phyloP scores from a whole-genome alignment of 768 basidiomycete genomes.

The Piloderma croceum region DNA sequence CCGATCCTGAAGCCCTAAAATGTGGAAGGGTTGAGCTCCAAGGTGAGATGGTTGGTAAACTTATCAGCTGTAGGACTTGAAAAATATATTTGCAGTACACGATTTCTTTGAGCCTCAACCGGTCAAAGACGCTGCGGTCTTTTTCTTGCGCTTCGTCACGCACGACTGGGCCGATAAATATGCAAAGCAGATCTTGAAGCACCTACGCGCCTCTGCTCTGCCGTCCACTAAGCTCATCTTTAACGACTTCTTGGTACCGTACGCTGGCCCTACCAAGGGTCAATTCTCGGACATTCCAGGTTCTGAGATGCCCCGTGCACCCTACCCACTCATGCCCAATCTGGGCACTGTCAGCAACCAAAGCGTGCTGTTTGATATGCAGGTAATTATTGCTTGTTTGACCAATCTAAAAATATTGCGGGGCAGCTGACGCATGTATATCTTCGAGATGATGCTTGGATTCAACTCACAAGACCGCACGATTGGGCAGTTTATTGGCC shows the following conservation, averaged over 20 bases:
- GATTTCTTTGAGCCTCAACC: slow-evolving; percentile 26
- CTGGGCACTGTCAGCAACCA: slow-evolving; percentile 9
- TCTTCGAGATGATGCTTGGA: neutral
- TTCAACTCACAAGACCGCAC: neutral
- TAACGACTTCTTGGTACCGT: slow-evolving; percentile 14
- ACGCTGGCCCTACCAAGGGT: slow-evolving; percentile 14
- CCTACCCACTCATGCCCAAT: slow-evolving; percentile 17
- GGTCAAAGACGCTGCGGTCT: slow-evolving; percentile 20
- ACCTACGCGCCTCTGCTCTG: slow-evolving; percentile 22
- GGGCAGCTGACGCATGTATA: no score
- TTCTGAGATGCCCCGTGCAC: slow-evolving; percentile 2
- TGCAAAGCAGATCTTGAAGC: slow-evolving; percentile 17
- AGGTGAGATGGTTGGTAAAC: no score
- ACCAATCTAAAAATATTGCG: no score
- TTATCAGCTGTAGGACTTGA: no score
- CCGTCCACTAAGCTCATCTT: slow-evolving; percentile 22
- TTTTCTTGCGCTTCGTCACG: slow-evolving; percentile 23
- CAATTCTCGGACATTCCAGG: slow-evolving; percentile 2
- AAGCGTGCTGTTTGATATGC: neutral
- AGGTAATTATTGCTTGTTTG: neutral
- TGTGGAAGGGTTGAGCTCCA: no score
- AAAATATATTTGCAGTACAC: slow-evolving; percentile 13
- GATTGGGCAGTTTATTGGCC: neutral
- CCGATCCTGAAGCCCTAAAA: no score
- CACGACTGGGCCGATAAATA: slow-evolving; percentile 29